Evolutionary conservation across 805 yeast species (phyloP), one percentile per base, ranked within the genome.

Genomic region (Saccharomycopsis lassenensis): DNA sequence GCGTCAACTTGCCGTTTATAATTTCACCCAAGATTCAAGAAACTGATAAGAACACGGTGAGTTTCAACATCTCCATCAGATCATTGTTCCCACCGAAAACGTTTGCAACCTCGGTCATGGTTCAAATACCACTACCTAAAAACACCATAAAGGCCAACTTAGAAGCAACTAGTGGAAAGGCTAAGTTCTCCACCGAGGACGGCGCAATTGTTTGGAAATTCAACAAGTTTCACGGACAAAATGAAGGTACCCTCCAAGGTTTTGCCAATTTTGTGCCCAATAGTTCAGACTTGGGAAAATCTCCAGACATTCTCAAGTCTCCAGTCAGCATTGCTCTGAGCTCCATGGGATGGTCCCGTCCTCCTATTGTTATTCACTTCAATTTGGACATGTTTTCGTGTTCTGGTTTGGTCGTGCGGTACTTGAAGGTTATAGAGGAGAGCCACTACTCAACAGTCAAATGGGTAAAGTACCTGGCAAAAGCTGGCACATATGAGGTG

Each of bases 391-490:
- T 79, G 82, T 80, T 73, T 52, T 75, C 87, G 8, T 63, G 79
- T 42, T 76, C 89, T 6, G 93, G 95, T 0, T 61, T 84, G 31
- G 68, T 71, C 12, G 89, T 87, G 25, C 69, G 79, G 43, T 80
- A 71, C 52, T 62, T 87, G 47, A 74, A 72, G 51, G 77, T 89
- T 4, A 61, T 52, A 42, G 67, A 87, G 59, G 59, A 67, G 54
- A 49, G 58, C 48, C 71, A 71, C 37, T 83, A 84, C 57, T 61
- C 68, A 19, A 75, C 94, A 0, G 74, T 82, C 16, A 89, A 87
- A 53, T 85, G 94, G 94, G 93, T 87, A 23, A 73, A 82, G 48
- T 89, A 89, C 53, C 53, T 70, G 11, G 67, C 89, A 1, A 71
- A 67, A 42, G 75, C 89, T 0, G 95, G 94, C 0, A 70, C 80